phyloP scores from a whole-genome alignment of 1,284 basidiomycete genomes.

The Ganoderma sinense region DNA sequence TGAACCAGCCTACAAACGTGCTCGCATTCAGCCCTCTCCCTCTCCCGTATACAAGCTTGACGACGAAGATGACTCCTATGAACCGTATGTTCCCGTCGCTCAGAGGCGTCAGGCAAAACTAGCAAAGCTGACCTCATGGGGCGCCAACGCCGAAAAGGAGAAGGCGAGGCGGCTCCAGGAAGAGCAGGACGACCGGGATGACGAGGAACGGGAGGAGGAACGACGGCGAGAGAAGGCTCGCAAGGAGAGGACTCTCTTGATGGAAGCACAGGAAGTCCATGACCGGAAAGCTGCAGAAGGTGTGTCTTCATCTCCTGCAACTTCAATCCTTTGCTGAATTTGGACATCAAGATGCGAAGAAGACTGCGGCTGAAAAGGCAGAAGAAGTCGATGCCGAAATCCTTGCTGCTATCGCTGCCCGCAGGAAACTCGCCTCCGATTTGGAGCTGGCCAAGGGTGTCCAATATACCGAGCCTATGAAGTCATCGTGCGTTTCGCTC shows the following conservation, averaged over 20 bases:
- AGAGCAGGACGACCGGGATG: constrained; percentile 72
- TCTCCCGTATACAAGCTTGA: constrained; percentile 73
- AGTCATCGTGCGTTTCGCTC: constrained; percentile 68
- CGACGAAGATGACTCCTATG: constrained; percentile 73
- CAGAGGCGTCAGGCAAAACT: constrained; percentile 86
- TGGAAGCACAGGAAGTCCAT: constrained; percentile 95
- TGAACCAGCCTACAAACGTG: constrained; percentile 37
- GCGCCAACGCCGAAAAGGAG: constrained; percentile 62
- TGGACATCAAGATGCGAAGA: constrained; percentile 73
- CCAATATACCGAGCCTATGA: constrained; percentile 87
- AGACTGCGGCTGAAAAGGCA: constrained; percentile 83
- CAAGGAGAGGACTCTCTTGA: constrained; percentile 84
- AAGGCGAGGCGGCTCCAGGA: constrained; percentile 60
- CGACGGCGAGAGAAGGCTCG: constrained; percentile 74
- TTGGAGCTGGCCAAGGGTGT: constrained; percentile 95
- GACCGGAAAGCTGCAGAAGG: constrained; percentile 82
- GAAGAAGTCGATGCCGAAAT: constrained; percentile 93
- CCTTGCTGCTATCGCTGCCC: constrained; percentile 89
- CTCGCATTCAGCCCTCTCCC: constrained; percentile 54
- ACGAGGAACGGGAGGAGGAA: constrained; percentile 83
- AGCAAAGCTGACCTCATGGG: constrained; percentile 72
- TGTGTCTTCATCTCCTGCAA: constrained; percentile 43
- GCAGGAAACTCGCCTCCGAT: constrained; percentile 91
- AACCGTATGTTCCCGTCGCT: constrained; percentile 89
- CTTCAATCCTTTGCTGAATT: constrained; percentile 15